Base-by-base conservation (phyloP, 2,329 filamentous ascomycete genomes). In the Trichophyton mentagrophytes region DNA sequence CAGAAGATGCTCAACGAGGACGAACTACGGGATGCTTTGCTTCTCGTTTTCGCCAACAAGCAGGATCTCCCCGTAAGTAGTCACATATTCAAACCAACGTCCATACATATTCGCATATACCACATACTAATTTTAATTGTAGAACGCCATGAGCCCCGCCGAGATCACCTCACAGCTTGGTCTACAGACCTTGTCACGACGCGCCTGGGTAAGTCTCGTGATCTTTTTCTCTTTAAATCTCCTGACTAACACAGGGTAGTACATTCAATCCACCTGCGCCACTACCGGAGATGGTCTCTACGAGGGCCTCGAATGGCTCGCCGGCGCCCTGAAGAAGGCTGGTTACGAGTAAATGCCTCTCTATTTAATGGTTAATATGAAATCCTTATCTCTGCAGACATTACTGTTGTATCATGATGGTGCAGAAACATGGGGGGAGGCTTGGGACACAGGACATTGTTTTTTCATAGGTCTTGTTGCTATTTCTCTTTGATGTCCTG, bases 81-180 rank as follows among this genome's bases (percentile, higher is more conserved):
- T 57, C 49, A 59, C 33, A 30, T n/a, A 2, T 22, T 8, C 13
- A 42, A 5, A 3, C 15, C 36, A 3, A 38, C 3, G 11, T 38
- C 11, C 11, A 38, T 38, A 38, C 33, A 38, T 30, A 13, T 38
- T 11, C 9, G 42, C 9, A 22, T 13, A 22, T 22, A 64, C 22
- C 22, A 22, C 3, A 22, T 42, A 17, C 66, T 65, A 65, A 67
- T 71, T 66, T 75, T 72, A 68, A 74, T 67, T 56, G 63, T 72
- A 96, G 91, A 97, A 97, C 76, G 93, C 93, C 79, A 97, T 97
- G 93, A 96, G 95, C 80, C 92, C 93, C 73, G 92, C 93, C 74
- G 93, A 99, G 82, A 97, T 99, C 78, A 99, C 93, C 78, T 92
- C 99, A 82, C 96, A 97, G 86, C 90, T 99, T 78, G 93, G 93